These are phyloP conservation scores for Colletotrichum zoysiae DNA, from an alignment of 2,329 filamentous ascomycete species.

Conservation along the genomic window DNA sequence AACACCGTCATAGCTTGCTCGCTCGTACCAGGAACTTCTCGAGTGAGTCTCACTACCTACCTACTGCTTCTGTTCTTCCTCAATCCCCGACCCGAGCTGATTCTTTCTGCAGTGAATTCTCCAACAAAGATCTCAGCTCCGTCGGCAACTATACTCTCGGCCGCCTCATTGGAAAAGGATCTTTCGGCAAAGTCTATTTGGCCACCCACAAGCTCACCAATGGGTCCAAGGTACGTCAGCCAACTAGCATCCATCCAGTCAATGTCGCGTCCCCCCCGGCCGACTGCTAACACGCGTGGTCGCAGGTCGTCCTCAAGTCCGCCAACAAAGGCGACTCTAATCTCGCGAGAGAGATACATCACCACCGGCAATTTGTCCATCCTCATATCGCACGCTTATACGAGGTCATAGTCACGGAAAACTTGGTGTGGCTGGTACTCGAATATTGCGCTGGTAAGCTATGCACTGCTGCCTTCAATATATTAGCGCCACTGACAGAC, in stretches of 20 bases:
- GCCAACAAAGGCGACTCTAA: constrained; percentile 97
- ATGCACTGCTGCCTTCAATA: constrained; percentile 42
- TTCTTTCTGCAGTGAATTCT: constrained; percentile 81
- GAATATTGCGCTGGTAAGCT: constrained; percentile 90
- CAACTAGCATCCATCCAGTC: neutral
- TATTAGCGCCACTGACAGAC: constrained; percentile 46
- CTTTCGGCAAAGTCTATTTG: constrained; percentile 98
- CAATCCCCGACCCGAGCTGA: constrained; percentile 8
- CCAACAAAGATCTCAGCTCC: constrained; percentile 87
- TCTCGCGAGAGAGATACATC: constrained; percentile 96
- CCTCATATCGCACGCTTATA: constrained; percentile 97
- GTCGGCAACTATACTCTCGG: constrained; percentile 97
- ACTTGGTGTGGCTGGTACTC: constrained; percentile 92
- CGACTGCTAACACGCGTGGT: constrained; percentile 21
- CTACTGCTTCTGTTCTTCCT: neutral
- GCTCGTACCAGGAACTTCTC: constrained; percentile 95
- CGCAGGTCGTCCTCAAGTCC: constrained; percentile 95
- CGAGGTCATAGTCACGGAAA: constrained; percentile 97
- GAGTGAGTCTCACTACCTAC: constrained; percentile 73
- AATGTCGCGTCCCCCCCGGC: no score
- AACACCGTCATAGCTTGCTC: constrained; percentile 77
- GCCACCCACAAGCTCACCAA: constrained; percentile 97
- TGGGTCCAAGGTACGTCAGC: constrained; percentile 85
- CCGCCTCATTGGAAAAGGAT: constrained; percentile 94
- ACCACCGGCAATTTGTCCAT: constrained; percentile 97